A percentile compares a stretch with the other conserved stretches of the same genome.
Evolutionary conservation across 139 green algal species (phyloP).

Genomic region (Chlamydomonas sphaeroides): DNA sequence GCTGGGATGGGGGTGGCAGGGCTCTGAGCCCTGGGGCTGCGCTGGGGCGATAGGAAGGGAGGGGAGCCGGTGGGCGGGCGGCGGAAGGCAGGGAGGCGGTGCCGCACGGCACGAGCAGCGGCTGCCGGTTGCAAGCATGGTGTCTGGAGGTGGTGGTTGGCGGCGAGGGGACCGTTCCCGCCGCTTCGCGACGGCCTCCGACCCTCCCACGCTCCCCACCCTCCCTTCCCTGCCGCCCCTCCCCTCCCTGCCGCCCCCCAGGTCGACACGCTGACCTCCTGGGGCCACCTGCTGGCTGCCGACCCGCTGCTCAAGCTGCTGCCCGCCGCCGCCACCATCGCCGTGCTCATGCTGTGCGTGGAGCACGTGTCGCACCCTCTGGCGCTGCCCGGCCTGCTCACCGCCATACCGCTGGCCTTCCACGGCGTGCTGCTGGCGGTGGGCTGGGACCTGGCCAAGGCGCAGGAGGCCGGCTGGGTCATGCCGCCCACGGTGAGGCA

Average conservation of each 20-base stretch:
- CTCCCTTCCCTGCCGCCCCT: neutral
- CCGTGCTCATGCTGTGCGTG: slow-evolving; percentile 60
- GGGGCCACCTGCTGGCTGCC: slow-evolving; percentile 44
- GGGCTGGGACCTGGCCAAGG: slow-evolving; percentile 58
- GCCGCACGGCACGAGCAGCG: no score
- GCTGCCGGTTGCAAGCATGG: no score
- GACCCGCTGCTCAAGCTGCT: slow-evolving; percentile 68
- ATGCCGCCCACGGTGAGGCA: slow-evolving; percentile 63
- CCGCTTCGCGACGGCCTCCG: no score
- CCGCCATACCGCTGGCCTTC: slow-evolving; percentile 64
- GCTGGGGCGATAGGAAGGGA: no score
- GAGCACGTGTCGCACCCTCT: slow-evolving; percentile 59
- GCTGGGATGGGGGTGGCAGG: neutral
- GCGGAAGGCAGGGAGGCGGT: no score
- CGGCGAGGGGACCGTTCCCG: no score
- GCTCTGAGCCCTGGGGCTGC: no score
- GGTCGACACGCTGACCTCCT: slow-evolving; percentile 55
- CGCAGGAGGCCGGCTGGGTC: slow-evolving; percentile 72
- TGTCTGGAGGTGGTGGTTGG: no score
- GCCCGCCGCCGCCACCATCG: slow-evolving; percentile 54
- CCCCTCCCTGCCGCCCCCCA: neutral
- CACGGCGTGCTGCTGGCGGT: slow-evolving; percentile 50
- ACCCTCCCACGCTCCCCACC: neutral
- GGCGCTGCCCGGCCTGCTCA: slow-evolving; percentile 70
- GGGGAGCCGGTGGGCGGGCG: no score